These are phyloP conservation scores for Neurospora cerealis DNA, from an alignment of 495 filamentous ascomycete genomes.

Conservation along the genomic window DNA sequence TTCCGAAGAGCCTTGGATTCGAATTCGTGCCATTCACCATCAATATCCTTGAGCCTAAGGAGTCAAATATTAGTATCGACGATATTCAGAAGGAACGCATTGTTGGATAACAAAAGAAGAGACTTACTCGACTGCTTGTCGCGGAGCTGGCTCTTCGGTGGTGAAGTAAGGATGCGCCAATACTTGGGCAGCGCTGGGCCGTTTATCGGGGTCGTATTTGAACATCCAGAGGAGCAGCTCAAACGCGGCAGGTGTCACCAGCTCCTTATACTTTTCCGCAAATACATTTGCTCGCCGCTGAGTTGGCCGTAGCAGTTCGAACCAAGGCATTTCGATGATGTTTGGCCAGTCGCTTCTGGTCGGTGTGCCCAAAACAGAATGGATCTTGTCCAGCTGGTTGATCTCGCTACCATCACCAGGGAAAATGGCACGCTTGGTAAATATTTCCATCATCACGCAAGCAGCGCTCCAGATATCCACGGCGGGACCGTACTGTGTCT, in stretches of 20 bases:
- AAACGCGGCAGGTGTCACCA: slow-evolving; percentile 66
- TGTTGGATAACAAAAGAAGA: neutral
- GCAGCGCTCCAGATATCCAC: slow-evolving; percentile 98
- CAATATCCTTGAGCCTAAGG: slow-evolving; percentile 62
- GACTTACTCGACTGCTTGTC: slow-evolving; percentile 75
- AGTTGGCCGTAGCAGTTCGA: slow-evolving; percentile 71
- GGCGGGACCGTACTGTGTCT: slow-evolving; percentile 87
- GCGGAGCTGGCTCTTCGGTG: slow-evolving; percentile 66
- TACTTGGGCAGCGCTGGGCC: slow-evolving; percentile 78
- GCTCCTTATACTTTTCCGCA: slow-evolving; percentile 66
- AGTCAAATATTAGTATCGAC: slow-evolving; percentile 9
- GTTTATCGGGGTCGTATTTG: slow-evolving; percentile 72
- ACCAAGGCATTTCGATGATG: slow-evolving; percentile 90
- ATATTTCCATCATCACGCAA: slow-evolving; percentile 94
- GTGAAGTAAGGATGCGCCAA: slow-evolving; percentile 85
- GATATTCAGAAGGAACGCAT: neutral
- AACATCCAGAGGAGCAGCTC: slow-evolving; percentile 77
- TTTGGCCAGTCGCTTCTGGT: slow-evolving; percentile 76
- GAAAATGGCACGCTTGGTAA: slow-evolving; percentile 90
- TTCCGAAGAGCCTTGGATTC: slow-evolving; percentile 93
- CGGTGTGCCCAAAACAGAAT: slow-evolving; percentile 84
- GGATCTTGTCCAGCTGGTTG: slow-evolving; percentile 92
- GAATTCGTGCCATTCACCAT: slow-evolving; percentile 98
- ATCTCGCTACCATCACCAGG: slow-evolving; percentile 91
- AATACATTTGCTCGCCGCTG: slow-evolving; percentile 71